Evolutionary conservation across 1,284 basidiomycete species (phyloP).

Genomic region (Trichosporon faecale): DNA sequence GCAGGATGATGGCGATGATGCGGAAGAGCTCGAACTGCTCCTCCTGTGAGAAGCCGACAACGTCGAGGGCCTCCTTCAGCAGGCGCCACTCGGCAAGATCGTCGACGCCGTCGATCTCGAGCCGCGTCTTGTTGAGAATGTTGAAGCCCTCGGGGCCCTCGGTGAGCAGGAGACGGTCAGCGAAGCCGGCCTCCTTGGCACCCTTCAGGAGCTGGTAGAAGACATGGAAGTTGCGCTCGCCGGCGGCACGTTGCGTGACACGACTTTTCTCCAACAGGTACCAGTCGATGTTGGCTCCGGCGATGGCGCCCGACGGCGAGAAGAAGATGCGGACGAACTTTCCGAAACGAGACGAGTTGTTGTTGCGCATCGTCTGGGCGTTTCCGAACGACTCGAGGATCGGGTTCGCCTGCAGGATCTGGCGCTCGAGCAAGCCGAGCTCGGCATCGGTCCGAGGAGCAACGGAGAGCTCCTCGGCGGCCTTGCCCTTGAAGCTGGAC

Average conservation of each 20-base stretch:
- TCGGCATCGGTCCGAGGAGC: conserved; percentile 49
- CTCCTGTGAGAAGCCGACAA: conserved; percentile 64
- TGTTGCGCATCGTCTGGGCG: conserved; percentile 96
- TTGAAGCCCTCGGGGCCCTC: conserved; percentile 79
- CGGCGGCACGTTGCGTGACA: conserved; percentile 80
- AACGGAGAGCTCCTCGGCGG: conserved; percentile 31
- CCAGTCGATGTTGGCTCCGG: conserved; percentile 98
- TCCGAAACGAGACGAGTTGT: conserved; percentile 94
- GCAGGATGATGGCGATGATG: conserved; percentile 88
- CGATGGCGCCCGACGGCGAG: conserved; percentile 87
- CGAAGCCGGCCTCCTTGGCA: conserved; percentile 59
- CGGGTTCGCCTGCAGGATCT: conserved; percentile 97
- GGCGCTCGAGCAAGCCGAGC: conserved; percentile 86
- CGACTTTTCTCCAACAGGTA: conserved; percentile 97
- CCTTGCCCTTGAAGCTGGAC: conserved; percentile 50
- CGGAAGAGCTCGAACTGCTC: conserved; percentile 94
- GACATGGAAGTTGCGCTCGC: conserved; percentile 92
- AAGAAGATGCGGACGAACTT: conserved; percentile 98
- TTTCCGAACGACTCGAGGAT: conserved; percentile 98
- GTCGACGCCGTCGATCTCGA: conserved; percentile 91
- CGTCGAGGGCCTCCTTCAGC: conserved; percentile 57
- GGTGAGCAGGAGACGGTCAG: conserved; percentile 73
- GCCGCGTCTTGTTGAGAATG: conserved; percentile 83
- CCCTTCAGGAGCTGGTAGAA: conserved; percentile 88
- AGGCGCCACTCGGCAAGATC: conserved; percentile 83